phyloP scores from a whole-genome alignment of 2,329 filamentous ascomycete genomes.

The Hymenoscyphus fructigenus region DNA sequence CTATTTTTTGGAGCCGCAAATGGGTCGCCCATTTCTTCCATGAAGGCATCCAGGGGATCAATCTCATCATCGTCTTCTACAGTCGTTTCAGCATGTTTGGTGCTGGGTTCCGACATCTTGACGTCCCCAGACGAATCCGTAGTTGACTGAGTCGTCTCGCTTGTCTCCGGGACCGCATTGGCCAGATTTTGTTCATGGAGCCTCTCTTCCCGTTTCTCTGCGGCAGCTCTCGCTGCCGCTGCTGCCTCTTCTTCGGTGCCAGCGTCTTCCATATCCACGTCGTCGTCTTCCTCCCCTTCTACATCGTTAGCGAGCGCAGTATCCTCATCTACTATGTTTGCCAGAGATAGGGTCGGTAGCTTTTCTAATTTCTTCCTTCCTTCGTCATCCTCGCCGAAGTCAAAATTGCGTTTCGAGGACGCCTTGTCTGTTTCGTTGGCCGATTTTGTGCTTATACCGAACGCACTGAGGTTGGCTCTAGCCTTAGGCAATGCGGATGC shows the following conservation, averaged over 20 bases:
- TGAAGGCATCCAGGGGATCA: slow-evolving; percentile 96
- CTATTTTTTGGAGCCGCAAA: slow-evolving; percentile 42
- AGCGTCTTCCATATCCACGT: slow-evolving; percentile 73
- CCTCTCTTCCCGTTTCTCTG: slow-evolving; percentile 77
- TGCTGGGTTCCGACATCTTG: slow-evolving; percentile 37
- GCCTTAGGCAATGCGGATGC: slow-evolving; percentile 62
- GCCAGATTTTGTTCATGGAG: slow-evolving; percentile 46
- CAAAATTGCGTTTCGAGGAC: slow-evolving; percentile 70
- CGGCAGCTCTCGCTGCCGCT: slow-evolving; percentile 79
- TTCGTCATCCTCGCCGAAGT: slow-evolving; percentile 85
- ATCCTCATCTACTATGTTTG: slow-evolving; percentile 57
- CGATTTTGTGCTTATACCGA: slow-evolving; percentile 73
- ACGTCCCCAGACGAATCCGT: slow-evolving; percentile 39
- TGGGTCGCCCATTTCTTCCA: slow-evolving; percentile 62
- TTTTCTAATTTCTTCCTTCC: slow-evolving; percentile 87
- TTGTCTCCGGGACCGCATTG: slow-evolving; percentile 34
- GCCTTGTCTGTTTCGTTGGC: slow-evolving; percentile 64
- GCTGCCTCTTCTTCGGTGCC: slow-evolving; percentile 85
- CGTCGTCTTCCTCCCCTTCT: slow-evolving; percentile 63
- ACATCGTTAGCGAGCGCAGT: slow-evolving; percentile 55
- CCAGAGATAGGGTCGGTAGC: slow-evolving; percentile 73
- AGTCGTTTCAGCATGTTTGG: slow-evolving; percentile 23
- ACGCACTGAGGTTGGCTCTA: slow-evolving; percentile 74
- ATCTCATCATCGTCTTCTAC: slow-evolving; percentile 68
- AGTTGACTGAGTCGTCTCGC: slow-evolving; percentile 47